Base-by-base conservation (phyloP, 495 filamentous ascomycete genomes). In the Hyphodiscus hymeniophilus region DNA sequence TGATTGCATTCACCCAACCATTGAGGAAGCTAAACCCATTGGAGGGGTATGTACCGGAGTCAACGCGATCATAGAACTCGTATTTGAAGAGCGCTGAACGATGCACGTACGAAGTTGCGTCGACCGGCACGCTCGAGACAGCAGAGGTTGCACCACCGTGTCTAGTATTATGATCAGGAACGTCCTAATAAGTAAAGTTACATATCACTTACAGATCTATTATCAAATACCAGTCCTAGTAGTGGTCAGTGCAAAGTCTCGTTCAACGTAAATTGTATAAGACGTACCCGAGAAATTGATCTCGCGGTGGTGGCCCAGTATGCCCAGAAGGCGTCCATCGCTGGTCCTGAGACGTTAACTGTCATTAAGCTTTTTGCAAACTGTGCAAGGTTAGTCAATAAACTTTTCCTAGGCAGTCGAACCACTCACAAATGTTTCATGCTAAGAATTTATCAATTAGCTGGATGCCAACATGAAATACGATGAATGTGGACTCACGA, bases 61-160 rank as follows among this genome's bases (percentile, higher is more conserved):
- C 60, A 33, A 79, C 56, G n/a, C 42, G 50, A 24, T 68, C 73
- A 55, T 82, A 82, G 31, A 76, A 67, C 56, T 83, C 76, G 50
- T 74, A 70, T 36, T 72, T 73, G 57, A 74, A 67, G 3, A 82
- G 47, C 47, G 79, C 75, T 60, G 77, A 68, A 10, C 81, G 67
- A 55, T 77, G 75, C 6, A 65, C 65, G 56, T 80, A 85, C 15
- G 78, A 68, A 15, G 75, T 76, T 2, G 55, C 64, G 28, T 75
- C 65, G 41, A 59, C 59, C 1, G 66, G 52, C 2, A 73, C 57
- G 5, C 69, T 65, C 34, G 63, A 60, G 38, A 80, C 64, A 12
- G 67, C 65, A 0, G 34, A 41, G n/a, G 42, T 39, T 34, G 43
- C 34, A 22, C 79, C 79, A 38, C 79, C 79, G n/a, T n/a, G n/a